Percentiles rank a stretch among this genome's conserved stretches.
Conservation (phyloP, 805 yeast genomes). For the Candida qinlingensis region DNA sequence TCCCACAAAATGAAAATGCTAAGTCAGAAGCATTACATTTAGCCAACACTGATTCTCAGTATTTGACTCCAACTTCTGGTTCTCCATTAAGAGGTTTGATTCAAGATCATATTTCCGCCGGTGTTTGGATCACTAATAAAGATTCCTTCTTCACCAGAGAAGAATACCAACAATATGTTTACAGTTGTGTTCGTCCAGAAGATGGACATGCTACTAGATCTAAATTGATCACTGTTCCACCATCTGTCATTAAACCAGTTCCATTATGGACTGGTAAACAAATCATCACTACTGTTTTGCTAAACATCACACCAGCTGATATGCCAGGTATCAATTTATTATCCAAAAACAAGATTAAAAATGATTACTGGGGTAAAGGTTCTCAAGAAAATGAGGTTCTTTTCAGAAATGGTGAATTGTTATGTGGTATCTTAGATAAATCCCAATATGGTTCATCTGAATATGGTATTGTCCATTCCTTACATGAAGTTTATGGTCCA, state of each 20-base stretch:
- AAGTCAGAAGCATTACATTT: slow-evolving; percentile 91
- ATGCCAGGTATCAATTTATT: slow-evolving; percentile 88
- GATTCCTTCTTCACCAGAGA: slow-evolving; percentile 90
- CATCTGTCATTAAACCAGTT: slow-evolving; percentile 79
- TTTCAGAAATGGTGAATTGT: slow-evolving; percentile 78
- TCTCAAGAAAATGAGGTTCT: slow-evolving; percentile 83
- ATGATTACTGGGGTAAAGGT: slow-evolving; percentile 88
- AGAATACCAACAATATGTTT: slow-evolving; percentile 86
- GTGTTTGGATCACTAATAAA: slow-evolving; percentile 95
- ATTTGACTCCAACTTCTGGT: slow-evolving; percentile 97
- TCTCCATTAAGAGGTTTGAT: slow-evolving; percentile 97
- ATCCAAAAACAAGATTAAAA: slow-evolving; percentile 84
- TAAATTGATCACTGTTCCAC: slow-evolving; percentile 74
- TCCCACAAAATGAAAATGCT: slow-evolving; percentile 97
- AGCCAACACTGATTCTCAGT: slow-evolving; percentile 97
- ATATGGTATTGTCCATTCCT: slow-evolving; percentile 92
- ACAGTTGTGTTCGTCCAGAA: slow-evolving; percentile 94
- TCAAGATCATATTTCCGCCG: slow-evolving; percentile 98
- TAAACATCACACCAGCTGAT: slow-evolving; percentile 79
- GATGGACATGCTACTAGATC: slow-evolving; percentile 87
- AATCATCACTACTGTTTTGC: slow-evolving; percentile 83
- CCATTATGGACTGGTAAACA: slow-evolving; percentile 99
- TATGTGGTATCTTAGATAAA: slow-evolving; percentile 93
- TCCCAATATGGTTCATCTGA: slow-evolving; percentile 98
- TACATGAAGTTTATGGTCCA: slow-evolving; percentile 94